Evolutionary conservation across 768 basidiomycete species (phyloP), one percentile per base, ranked within the genome.

Genomic region (Trametes meyenii): DNA sequence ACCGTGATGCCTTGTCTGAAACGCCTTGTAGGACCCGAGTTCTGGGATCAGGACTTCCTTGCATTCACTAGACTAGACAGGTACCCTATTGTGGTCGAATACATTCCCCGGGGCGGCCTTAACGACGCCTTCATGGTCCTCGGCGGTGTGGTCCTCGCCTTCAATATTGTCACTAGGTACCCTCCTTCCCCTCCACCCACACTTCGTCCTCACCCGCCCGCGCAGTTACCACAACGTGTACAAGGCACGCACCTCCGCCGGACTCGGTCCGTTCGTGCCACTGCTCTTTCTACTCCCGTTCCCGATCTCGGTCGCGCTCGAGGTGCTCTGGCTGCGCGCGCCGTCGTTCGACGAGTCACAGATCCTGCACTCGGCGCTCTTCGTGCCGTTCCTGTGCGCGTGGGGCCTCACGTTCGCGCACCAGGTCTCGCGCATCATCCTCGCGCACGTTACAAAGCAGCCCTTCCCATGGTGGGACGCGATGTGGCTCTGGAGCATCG

Each of bases 341-440:
- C 89, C 92, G 10, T 74, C 82, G 19, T 76, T 79, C 67, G 75
- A 81, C 57, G 76, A 85, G 58, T 86, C 88, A 2, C 78, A 77
- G n/a, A 85, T 96, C 72, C 78, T 97, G 42, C 79, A 89, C 66
- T 90, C 90, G 1, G 78, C 86, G 1, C 81, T 88, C 24, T 88
- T 98, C 70, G 76, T 98, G 12, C 94, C 95, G 3, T 97, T 96
- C 79, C 74, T 96, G 17, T 89, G 87, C 68, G 88, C 91, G 19
- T 98, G 96, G 95, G 96, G 95, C n/a, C 73, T 92, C 54, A 90
- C 92, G 73, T 92, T 93, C 66, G 89, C 90, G 29, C 91, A 92
- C 65, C 89, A 95, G 71, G 96, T 97, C 39, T 93, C 94, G 12
- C 79, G 89, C 66, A 90, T 98, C 81, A 98, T 98, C 69, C 77